Evolutionary conservation across 768 basidiomycete species (phyloP), one percentile per base, ranked within the genome.

Genomic region (Amanita jacksonii): DNA sequence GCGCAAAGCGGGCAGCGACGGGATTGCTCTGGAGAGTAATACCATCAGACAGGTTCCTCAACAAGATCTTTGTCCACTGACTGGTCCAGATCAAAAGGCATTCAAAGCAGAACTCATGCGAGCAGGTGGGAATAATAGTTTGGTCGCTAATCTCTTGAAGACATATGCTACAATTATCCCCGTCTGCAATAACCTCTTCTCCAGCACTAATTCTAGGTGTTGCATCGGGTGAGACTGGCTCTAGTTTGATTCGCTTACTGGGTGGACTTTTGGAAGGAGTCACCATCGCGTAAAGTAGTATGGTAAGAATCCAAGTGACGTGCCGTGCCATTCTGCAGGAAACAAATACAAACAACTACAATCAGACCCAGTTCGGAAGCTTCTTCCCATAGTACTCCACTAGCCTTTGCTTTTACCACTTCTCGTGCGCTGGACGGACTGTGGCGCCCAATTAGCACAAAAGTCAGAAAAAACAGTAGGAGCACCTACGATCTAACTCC

Each of bases 71-170:
- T 15, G 20, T n/a, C 16, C n/a, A 64, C 73, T 51, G 48, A 86
- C 86, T 81, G 42, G 85, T 75, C 92, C 91, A 94, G 1, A 91
- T 63, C 37, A 84, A 65, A 18, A 96, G 70, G 58, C 92, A 97
- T 45, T 88, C 85, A 51, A 94, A 94, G 55, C 92, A 97, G 56
- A 93, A 93, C 55, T 87, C 85, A 66, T 97, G 92, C 1, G 87
- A 85, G 60, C 92, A 96, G 6, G 68, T 72, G 1, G 90, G 87
- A 19, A 94, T 68, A 30, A 93, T 72, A 0, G 91, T 85, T 35
- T 85, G 68, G 63, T 96, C 89, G 10, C 71, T 66, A 41, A 92
- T 66, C 8, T 65, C 48, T 53, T 93, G 87, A 18, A 97, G 66
- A 54, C 92, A 97, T 25, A 97, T 94, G 47, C 83, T 79, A 56